These are phyloP conservation scores for Pleurotus ostreatus DNA, from an alignment of 768 basidiomycete species.

Conservation along the genomic window DNA sequence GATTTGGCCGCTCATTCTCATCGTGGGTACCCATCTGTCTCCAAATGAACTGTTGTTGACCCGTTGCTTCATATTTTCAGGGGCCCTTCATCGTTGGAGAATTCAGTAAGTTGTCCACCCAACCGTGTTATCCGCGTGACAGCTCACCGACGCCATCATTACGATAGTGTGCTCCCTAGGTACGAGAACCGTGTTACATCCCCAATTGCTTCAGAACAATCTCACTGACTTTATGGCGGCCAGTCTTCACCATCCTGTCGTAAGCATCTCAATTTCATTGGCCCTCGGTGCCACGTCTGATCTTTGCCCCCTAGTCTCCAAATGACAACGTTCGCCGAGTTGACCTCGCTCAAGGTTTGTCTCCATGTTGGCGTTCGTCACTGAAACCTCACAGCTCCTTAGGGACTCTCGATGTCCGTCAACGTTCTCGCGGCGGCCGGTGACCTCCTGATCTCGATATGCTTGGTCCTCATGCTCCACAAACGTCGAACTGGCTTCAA, in stretches of 20 bases:
- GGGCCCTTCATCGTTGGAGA: constrained; percentile 31
- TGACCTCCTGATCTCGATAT: constrained; percentile 42
- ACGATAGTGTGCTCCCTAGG: constrained; percentile 16
- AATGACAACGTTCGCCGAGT: constrained; percentile 29
- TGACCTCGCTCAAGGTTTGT: constrained; percentile 31
- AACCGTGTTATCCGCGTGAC: neutral
- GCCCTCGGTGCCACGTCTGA: neutral
- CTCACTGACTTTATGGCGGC: constrained; percentile 44
- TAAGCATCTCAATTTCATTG: constrained; percentile 17
- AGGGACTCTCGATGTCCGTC: constrained; percentile 38
- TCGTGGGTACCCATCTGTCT: constrained; percentile 22
- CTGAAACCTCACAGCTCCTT: neutral
- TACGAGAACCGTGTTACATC: constrained; percentile 9
- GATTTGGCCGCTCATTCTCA: constrained; percentile 24
- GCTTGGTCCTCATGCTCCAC: constrained; percentile 37
- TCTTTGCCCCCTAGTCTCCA: constrained; percentile 17
- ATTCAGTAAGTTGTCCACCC: constrained; percentile 27
- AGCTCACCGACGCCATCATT: neutral
- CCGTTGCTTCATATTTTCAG: constrained; percentile 12
- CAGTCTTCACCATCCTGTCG: constrained; percentile 33
- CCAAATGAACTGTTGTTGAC: neutral
- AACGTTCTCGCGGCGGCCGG: constrained; percentile 42
- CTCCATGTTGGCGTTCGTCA: neutral
- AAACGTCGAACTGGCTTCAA: constrained; percentile 46
- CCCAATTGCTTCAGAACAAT: constrained; percentile 27